Base-by-base conservation (phyloP, 805 yeast species). In the Spathaspora gorwiae region DNA sequence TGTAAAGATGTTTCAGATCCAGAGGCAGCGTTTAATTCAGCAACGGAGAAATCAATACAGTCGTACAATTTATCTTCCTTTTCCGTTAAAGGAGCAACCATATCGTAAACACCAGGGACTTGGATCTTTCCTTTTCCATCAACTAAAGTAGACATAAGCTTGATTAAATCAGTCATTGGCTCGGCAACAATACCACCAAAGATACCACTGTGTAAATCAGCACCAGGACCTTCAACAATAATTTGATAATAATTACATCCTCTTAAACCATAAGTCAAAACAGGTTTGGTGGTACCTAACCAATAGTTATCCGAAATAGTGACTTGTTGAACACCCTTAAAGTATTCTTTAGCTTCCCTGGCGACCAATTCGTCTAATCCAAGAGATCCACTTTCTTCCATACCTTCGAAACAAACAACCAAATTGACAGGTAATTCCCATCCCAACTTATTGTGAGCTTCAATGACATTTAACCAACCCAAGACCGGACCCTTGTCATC, bases 401-500 rank as follows among this genome's bases (percentile, higher is more conserved):
- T 94, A 50, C 99, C 98, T 71, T 94, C 99, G 59, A 94, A 94
- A 68, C 97, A 89, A 63, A 87, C 84, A 41, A 90, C 79, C 56
- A 94, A 69, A 71, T 94, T 94, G 51, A 94, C 97, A 14, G 99
- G 99, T 47, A 94, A 76, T 52, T 90, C 97, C 59, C 87, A 60
- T 15, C 88, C 90, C 46, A 88, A 78, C 54, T 82, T 86, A 46
- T 77, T 82, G 70, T 94, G 97, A 12, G 99, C 97, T 70, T 90
- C 86, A 37, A 94, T 75, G 35, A 83, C 84, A 64, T 94, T 92
- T 63, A 94, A 78, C 99, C 99, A 94, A 44, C 96, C 97, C 56
- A 90, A 75, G 38, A 94, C 95, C 33, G 99, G 99, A 30, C 99
- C 99, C 68, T 95, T 94, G 64, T 94, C 99, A 63, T 94, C 99